Conservation (phyloP, 2,329 filamentous ascomycete species). For the Botryotinia convoluta region DNA sequence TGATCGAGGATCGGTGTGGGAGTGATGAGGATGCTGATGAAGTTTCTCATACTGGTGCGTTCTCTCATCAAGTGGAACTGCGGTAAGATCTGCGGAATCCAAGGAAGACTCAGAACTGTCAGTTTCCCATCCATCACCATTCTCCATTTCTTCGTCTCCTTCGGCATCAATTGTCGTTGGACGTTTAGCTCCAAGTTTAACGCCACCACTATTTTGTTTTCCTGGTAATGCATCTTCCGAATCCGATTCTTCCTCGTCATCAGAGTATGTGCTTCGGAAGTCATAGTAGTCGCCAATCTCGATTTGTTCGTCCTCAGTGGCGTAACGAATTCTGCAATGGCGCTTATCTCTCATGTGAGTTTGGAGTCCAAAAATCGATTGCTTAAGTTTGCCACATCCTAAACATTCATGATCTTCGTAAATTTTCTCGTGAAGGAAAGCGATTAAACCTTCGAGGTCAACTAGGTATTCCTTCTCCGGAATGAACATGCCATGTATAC, state of each 20-base stretch:
- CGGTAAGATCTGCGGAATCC: slow-evolving; percentile 78
- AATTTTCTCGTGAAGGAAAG: slow-evolving; percentile 76
- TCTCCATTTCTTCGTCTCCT: slow-evolving; percentile 54
- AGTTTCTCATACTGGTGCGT: slow-evolving; percentile 71
- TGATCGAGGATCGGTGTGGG: slow-evolving; percentile 64
- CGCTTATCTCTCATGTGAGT: slow-evolving; percentile 97
- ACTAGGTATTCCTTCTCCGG: slow-evolving; percentile 83
- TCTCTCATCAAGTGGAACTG: slow-evolving; percentile 72
- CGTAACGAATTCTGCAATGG: slow-evolving; percentile 95
- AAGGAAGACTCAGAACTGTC: slow-evolving; percentile 88
- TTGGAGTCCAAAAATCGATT: slow-evolving; percentile 75
- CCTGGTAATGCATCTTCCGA: slow-evolving; percentile 51
- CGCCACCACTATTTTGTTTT: slow-evolving; percentile 54
- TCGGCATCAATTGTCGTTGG: slow-evolving; percentile 50
- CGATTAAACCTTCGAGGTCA: slow-evolving; percentile 76
- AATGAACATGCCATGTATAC: slow-evolving; percentile 92
- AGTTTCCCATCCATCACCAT: slow-evolving; percentile 88
- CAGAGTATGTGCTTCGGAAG: slow-evolving; percentile 92
- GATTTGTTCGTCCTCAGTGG: slow-evolving; percentile 82
- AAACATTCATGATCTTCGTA: slow-evolving; percentile 79
- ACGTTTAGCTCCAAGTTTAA: slow-evolving; percentile 66
- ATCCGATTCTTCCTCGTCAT: slow-evolving; percentile 64
- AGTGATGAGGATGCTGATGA: slow-evolving; percentile 72
- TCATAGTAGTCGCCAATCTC: slow-evolving; percentile 97
- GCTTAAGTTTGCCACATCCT: slow-evolving; percentile 80